A percentile compares a stretch with the other conserved stretches of the same genome.
phyloP scores from a whole-genome alignment of 2,329 filamentous ascomycete species.

The Colletotrichum higginsianum region DNA sequence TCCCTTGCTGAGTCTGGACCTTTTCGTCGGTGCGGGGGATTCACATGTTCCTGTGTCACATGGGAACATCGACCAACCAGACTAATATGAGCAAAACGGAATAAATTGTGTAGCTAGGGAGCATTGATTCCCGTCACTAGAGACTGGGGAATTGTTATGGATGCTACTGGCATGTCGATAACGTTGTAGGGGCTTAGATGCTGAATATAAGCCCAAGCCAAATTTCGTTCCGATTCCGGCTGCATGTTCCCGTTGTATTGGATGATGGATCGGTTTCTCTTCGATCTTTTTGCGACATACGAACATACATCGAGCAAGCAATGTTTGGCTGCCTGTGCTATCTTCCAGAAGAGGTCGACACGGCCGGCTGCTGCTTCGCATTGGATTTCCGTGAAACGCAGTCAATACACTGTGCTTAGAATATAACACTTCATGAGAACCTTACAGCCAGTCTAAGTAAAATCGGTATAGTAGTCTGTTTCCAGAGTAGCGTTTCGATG shows the following conservation, averaged over 20 bases:
- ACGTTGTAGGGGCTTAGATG: not conserved
- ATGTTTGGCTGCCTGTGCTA: not conserved
- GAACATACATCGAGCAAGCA: no score
- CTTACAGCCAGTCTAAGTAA: no score
- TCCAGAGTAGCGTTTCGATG: no score
- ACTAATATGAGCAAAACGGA: not conserved
- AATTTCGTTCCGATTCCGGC: not conserved
- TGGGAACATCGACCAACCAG: slow-evolving; percentile 45
- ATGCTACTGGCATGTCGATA: not conserved
- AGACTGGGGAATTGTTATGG: not conserved
- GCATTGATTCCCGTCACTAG: not conserved
- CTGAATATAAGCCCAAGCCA: not conserved
- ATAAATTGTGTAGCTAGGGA: no score
- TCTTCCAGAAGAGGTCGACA: not conserved
- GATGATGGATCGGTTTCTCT: no score
- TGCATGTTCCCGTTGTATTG: not conserved
- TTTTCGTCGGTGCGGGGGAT: slow-evolving; percentile 44
- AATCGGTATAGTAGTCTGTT: no score
- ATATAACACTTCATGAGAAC: not conserved
- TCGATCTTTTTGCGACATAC: not conserved
- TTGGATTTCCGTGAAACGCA: not conserved
- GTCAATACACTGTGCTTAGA: not conserved
- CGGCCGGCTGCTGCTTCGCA: not conserved
- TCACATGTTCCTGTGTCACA: slow-evolving; percentile 7
- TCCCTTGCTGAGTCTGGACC: slow-evolving; percentile 43